Conservation (phyloP, 148 eudicot genomes). For the Dysphania ambrosioides region DNA sequence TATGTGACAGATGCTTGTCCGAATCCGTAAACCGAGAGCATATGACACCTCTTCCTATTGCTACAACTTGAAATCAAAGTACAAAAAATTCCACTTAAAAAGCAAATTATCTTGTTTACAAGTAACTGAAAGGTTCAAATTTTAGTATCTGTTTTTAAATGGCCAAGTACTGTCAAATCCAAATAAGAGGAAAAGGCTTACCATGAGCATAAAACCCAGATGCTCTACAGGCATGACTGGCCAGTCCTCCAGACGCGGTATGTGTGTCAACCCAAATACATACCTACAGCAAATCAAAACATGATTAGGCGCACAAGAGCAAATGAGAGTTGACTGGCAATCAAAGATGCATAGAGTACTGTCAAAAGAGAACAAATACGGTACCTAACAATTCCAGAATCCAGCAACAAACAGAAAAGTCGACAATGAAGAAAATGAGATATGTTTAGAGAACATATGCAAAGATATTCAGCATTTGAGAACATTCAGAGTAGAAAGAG, state of each 20-base stretch:
- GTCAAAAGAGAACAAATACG: neutral
- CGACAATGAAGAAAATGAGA: neutral
- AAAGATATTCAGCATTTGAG: neutral
- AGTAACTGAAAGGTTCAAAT: neutral
- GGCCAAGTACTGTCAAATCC: neutral
- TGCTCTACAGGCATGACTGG: slow-evolving; percentile 98
- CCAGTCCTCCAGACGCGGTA: slow-evolving; percentile 97
- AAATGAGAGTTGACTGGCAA: neutral
- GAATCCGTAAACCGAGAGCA: neutral
- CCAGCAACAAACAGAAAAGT: neutral
- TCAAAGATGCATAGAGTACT: neutral
- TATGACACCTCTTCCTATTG: neutral
- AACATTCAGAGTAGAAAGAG: neutral
- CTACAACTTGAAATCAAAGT: neutral
- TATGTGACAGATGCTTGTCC: too few species aligned
- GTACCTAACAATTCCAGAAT: neutral
- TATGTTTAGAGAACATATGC: neutral
- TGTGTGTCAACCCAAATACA: slow-evolving; percentile 87
- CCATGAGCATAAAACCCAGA: slow-evolving; percentile 90
- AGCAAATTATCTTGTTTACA: neutral
- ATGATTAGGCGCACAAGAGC: neutral
- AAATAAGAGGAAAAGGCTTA: slow-evolving; percentile 22
- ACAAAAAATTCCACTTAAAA: neutral
- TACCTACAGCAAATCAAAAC: slow-evolving; percentile 50
- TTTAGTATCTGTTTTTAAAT: neutral